Evolutionary conservation across 2,329 filamentous ascomycete genomes (phyloP).

Genomic region (Xylaria sp.): DNA sequence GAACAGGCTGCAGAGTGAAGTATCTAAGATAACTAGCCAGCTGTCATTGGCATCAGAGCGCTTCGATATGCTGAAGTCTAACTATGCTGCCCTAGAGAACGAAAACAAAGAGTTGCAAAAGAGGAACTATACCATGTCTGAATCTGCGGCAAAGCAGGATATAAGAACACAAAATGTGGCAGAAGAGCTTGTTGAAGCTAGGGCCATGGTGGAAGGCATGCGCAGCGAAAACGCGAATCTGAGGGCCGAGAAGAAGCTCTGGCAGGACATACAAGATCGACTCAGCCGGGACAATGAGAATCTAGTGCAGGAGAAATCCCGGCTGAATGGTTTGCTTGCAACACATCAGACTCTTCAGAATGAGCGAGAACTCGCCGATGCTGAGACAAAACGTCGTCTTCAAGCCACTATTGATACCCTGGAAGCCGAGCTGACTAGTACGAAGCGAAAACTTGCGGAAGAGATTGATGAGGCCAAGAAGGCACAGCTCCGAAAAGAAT

Average conservation of each 20-base stretch:
- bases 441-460: conserved; percentile 83
- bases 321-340: conserved; percentile 83
- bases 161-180: conserved; percentile 89
- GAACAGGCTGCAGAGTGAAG: conserved; percentile 81
- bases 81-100: conserved; percentile 82
- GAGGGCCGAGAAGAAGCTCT: conserved; percentile 93
- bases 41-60: conserved; percentile 83
- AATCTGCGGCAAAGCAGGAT: conserved; percentile 89
- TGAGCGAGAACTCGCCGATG: conserved; percentile 86
- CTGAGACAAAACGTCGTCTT: conserved; percentile 81
- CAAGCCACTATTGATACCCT: conserved; percentile 81
- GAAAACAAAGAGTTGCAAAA: conserved; percentile 91
- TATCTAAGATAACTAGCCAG: conserved; percentile 82
- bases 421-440: conserved; percentile 79
- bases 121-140: conserved; percentile 78
- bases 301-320: conserved; percentile 82
- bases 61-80: conserved; percentile 88
- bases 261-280: conserved; percentile 91
- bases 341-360: conserved; percentile 91
- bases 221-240: conserved; percentile 91
- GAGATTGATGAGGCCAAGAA: conserved; percentile 89
- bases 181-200: conserved; percentile 90
- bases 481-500: conserved; percentile 84
- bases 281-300: conserved; percentile 88
- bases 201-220: conserved; percentile 83